Base-by-base conservation (phyloP, 192 early-diverging fungal genomes). In the Entomortierella parvispora region DNA sequence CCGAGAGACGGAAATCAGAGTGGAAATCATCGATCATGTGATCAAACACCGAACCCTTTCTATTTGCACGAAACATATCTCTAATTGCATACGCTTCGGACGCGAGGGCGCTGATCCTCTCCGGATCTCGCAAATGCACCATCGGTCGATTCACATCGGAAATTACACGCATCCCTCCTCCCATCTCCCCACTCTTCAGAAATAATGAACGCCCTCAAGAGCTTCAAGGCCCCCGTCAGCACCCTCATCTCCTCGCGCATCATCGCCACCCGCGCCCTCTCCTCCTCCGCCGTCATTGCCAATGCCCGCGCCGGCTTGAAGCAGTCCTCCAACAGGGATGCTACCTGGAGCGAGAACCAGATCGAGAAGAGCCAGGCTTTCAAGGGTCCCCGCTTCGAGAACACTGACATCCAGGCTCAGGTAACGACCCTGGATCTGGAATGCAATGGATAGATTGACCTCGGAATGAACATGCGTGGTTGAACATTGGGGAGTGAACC, bases 301-400 rank as follows among this genome's bases (percentile, higher is more conserved):
- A 71, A 70, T 46, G 57, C 68, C 57, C 65, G 70, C 33, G 71
- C 83, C 57, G 76, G 81, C 45, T 69, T 70, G 11, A 68, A 86
- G 69, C 96, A 97, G 81, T 84, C 96, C 12, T 77, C 85, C 45
- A 95, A 96, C 81, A 88, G 90, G 70, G 82, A 75, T 14, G 60
- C 72, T 7, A 87, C 90, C 23, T 98, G 96, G 96, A 91, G 92
- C 62, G 62, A 79, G 58, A 84, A 69, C 64, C 96, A 98, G 83
- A 83, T 89, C 57, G 82, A 88, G 48, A 92, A 92, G 82, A 55
- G 55, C 11, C 69, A 81, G 14, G 92, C 94, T 28, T 87, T 93
- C 71, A 62, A 77, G 49, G 94, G 94, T 28, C 92, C 94, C 48
- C 87, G 94, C 69, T 98, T 96, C 81, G 91, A 95, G 45, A 93